phyloP scores from a whole-genome alignment of 306 rosid genomes.

The Ceratonia siliqua region DNA sequence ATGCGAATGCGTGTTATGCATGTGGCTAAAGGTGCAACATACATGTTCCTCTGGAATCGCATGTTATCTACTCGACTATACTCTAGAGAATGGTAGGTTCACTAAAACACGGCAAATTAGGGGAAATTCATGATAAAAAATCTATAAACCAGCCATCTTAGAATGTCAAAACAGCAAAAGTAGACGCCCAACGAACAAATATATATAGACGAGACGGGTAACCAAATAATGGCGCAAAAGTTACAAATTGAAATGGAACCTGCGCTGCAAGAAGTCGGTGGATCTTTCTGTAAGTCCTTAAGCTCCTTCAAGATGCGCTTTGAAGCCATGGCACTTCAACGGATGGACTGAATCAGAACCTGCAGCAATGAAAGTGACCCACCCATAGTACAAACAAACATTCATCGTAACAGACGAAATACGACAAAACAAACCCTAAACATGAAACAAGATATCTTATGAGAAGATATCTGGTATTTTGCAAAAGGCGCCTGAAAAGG shows the following conservation, averaged over 20 bases:
- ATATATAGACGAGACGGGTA: neutral
- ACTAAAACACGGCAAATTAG: neutral
- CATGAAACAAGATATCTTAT: neutral
- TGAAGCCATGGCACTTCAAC: slow-evolving; percentile 57
- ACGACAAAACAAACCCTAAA: neutral
- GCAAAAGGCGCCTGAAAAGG: too few relatives aligned
- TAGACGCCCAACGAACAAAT: neutral
- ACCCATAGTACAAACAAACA: neutral
- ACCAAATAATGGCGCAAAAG: neutral
- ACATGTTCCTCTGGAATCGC: neutral
- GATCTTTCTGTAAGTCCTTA: slow-evolving; percentile 89
- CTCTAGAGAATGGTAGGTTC: neutral
- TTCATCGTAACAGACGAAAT: neutral
- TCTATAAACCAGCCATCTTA: neutral
- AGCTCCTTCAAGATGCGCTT: slow-evolving; percentile 78
- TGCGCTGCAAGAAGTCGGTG: slow-evolving; percentile 86
- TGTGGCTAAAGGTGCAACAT: neutral
- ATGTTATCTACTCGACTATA: neutral
- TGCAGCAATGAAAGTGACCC: neutral
- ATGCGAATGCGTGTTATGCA: neutral
- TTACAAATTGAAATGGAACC: slow-evolving; percentile 32
- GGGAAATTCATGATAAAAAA: neutral
- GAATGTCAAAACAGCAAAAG: neutral
- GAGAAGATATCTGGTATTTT: too few relatives aligned
- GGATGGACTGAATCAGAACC: neutral